Conservation (phyloP, 345 rosid species). For the Syzygium aromaticum region DNA sequence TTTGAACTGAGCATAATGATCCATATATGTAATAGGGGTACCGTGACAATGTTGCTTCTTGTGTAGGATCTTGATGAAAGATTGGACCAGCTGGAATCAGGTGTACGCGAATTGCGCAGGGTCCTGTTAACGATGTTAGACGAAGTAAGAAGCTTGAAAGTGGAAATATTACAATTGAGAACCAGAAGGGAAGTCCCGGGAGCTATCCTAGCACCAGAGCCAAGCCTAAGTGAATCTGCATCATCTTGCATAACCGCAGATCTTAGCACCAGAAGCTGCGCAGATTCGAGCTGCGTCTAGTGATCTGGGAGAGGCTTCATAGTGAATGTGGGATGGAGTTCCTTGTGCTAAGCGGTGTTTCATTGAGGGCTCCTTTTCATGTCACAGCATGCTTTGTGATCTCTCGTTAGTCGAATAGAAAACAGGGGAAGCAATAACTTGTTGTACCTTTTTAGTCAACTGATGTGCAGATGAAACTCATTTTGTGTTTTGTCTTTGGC, state of each 20-base stretch:
- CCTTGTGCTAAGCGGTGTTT: not conserved
- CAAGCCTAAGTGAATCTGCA: not conserved
- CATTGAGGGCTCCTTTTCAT: not conserved
- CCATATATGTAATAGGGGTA: not conserved
- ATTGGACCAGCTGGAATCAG: not conserved
- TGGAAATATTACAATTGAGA: not conserved
- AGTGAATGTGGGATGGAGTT: not conserved
- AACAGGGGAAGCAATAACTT: not conserved
- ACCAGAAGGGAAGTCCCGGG: not conserved
- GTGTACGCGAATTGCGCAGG: not conserved
- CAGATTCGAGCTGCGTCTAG: not conserved
- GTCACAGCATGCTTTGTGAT: not conserved
- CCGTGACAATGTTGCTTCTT: not conserved
- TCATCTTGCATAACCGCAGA: not conserved
- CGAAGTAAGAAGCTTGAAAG: not conserved
- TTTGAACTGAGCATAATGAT: not conserved
- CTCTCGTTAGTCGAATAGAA: not conserved
- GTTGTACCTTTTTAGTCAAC: not conserved
- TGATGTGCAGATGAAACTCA: not conserved
- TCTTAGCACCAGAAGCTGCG: not conserved
- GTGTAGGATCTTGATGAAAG: not conserved
- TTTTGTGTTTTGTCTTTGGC: not conserved
- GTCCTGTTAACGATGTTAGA: not conserved
- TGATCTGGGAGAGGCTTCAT: not conserved
- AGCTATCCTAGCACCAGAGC: not conserved